A percentile compares a stretch with the other conserved stretches of the same genome.
These are phyloP conservation scores for Pseudozyma thailandica DNA, from an alignment of 1,284 basidiomycete genomes.

Conservation along the genomic window DNA sequence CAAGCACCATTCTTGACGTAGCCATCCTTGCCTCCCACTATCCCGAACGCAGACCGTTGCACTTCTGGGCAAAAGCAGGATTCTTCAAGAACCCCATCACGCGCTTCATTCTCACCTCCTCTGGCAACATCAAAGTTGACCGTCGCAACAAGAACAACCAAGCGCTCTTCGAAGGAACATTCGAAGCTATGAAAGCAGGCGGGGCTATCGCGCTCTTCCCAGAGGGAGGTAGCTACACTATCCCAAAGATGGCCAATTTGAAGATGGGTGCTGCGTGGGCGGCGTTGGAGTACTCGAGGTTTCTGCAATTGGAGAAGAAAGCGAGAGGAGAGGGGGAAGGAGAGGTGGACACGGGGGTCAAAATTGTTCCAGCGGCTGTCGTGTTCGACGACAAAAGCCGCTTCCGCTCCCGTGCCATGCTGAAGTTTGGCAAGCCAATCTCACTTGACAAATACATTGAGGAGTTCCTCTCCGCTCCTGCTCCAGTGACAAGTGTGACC, in stretches of 20 bases:
- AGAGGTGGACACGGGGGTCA: slow-evolving; percentile 69
- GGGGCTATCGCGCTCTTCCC: slow-evolving; percentile 91
- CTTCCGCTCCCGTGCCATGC: slow-evolving; percentile 78
- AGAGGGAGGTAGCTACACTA: slow-evolving; percentile 81
- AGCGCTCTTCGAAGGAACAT: slow-evolving; percentile 86
- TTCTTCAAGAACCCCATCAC: slow-evolving; percentile 78
- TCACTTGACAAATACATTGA: slow-evolving; percentile 78
- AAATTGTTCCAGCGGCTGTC: slow-evolving; percentile 84
- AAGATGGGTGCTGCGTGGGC: slow-evolving; percentile 98
- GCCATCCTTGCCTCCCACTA: slow-evolving; percentile 73
- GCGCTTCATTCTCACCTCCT: slow-evolving; percentile 80
- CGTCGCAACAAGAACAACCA: slow-evolving; percentile 90
- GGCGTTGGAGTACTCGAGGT: slow-evolving; percentile 83
- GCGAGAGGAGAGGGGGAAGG: not conserved
- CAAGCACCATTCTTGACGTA: slow-evolving; percentile 71
- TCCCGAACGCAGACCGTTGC: slow-evolving; percentile 80
- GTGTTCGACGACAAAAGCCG: slow-evolving; percentile 95
- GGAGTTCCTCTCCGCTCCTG: slow-evolving; percentile 74
- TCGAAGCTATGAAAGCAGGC: slow-evolving; percentile 81
- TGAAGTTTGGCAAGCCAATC: slow-evolving; percentile 81
- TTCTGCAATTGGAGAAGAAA: slow-evolving; percentile 59
- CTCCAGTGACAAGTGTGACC: not conserved
- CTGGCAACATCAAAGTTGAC: slow-evolving; percentile 95
- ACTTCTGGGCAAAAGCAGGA: slow-evolving; percentile 87
- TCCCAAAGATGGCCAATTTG: slow-evolving; percentile 88